These are phyloP conservation scores for Cercospora janseana DNA, from an alignment of 2,329 filamentous ascomycete genomes.

Conservation along the genomic window DNA sequence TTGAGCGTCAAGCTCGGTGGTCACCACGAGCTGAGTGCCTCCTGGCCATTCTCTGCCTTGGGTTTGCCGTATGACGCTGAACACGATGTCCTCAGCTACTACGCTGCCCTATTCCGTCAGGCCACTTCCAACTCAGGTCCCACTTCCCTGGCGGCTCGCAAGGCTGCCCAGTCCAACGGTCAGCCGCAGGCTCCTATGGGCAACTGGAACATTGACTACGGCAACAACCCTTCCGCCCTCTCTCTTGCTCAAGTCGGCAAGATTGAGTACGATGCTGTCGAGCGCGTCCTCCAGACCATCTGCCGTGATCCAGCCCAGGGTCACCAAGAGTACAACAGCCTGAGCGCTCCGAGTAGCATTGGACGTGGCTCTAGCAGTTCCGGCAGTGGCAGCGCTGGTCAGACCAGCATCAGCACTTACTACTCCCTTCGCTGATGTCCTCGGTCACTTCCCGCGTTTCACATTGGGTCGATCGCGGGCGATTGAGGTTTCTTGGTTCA, in stretches of 20 bases:
- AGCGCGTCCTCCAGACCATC: conserved; percentile 25
- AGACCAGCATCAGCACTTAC: neutral
- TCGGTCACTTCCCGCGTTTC: neutral
- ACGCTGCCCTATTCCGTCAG: conserved; percentile 30
- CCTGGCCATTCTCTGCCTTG: conserved; percentile 37
- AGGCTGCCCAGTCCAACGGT: conserved; percentile 20
- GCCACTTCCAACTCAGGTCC: conserved; percentile 17
- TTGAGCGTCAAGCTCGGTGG: conserved; percentile 32
- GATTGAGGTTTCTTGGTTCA: conserved; percentile 1
- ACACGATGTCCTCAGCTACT: conserved; percentile 32
- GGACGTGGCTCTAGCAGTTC: conserved; percentile 4
- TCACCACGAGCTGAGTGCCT: conserved; percentile 16
- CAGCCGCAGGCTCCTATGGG: conserved; percentile 29
- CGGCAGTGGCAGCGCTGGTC: conserved; percentile 6
- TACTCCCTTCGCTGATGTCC: conserved; percentile 4
- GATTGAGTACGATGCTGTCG: conserved; percentile 31
- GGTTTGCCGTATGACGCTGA: conserved; percentile 25
- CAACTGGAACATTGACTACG: conserved; percentile 32
- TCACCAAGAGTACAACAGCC: neutral
- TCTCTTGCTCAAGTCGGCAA: conserved; percentile 30
- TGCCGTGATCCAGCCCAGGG: neutral
- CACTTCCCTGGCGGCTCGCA: conserved; percentile 22
- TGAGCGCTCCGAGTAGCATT: conserved; percentile 13
- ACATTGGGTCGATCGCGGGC: conserved; percentile 7
- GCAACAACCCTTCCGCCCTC: conserved; percentile 17